Evolutionary conservation across 192 early-diverging fungal genomes (phyloP).

Genomic region (Backusella luteola): DNA sequence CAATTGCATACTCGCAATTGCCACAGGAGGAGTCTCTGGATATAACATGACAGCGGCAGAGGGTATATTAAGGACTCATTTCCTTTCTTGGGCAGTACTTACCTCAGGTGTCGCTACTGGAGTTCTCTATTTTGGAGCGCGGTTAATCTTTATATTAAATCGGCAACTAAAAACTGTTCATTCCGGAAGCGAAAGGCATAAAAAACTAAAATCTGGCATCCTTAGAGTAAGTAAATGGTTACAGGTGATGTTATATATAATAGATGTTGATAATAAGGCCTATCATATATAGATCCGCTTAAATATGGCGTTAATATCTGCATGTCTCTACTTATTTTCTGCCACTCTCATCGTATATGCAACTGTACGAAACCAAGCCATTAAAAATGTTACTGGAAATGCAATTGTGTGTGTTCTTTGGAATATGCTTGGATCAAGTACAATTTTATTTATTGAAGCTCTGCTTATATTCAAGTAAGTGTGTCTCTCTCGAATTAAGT

Average conservation of each 20-base stretch:
- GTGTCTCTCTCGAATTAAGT: no score
- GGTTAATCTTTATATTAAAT: constrained; percentile 13
- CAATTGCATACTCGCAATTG: constrained; percentile 18
- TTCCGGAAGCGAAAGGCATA: constrained; percentile 6
- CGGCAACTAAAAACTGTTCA: constrained; percentile 8
- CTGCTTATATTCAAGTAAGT: constrained; percentile 21
- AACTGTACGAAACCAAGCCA: constrained; percentile 18
- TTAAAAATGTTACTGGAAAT: constrained; percentile 10
- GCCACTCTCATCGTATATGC: constrained; percentile 13
- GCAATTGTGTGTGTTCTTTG: not conserved
- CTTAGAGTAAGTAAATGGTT: not conserved
- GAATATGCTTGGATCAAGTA: constrained; percentile 19
- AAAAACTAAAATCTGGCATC: constrained; percentile 19
- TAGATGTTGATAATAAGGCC: not conserved
- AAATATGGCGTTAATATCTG: constrained; percentile 13
- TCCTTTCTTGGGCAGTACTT: constrained; percentile 24
- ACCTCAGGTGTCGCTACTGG: not conserved
- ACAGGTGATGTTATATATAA: no score
- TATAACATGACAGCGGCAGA: not conserved
- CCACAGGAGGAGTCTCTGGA: constrained; percentile 8
- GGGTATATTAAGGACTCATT: constrained; percentile 10
- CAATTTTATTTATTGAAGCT: constrained; percentile 15
- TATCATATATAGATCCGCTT: constrained; percentile 1
- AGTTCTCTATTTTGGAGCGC: constrained; percentile 19
- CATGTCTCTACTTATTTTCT: constrained; percentile 20